Evolutionary conservation across 2,329 filamentous ascomycete genomes (phyloP).

Genomic region (Diplodia intermedia): DNA sequence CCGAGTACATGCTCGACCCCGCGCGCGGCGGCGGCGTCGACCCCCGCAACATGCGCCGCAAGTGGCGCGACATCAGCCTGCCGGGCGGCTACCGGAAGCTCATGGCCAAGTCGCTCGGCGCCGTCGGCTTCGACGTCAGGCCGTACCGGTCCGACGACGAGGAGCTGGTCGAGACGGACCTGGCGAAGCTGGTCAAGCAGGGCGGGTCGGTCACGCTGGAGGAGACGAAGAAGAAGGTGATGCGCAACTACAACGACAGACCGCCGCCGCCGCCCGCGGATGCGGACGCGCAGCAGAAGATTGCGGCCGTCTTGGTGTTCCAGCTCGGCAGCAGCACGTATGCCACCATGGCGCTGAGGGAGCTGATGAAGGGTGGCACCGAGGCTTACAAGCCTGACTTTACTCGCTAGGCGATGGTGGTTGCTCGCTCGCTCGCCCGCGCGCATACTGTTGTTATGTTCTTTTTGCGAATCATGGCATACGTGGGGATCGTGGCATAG

Average conservation of each 20-base stretch:
- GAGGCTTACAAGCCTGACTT: slow-evolving; percentile 68
- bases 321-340: slow-evolving; percentile 81
- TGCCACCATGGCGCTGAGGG: slow-evolving; percentile 81
- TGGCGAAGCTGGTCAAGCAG: slow-evolving; percentile 67
- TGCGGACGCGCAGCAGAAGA: slow-evolving; percentile 52
- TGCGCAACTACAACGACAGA: slow-evolving; percentile 12
- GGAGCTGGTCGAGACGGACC: slow-evolving; percentile 88
- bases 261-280: slow-evolving; percentile 12
- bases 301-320: slow-evolving; percentile 75
- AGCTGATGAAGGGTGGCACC: slow-evolving; percentile 75
- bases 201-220: slow-evolving; percentile 44
- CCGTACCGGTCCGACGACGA: slow-evolving; percentile 57
- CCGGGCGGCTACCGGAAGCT: slow-evolving; percentile 88
- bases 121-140: slow-evolving; percentile 72
- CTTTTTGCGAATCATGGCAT: neutral
- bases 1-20: slow-evolving; percentile 77
- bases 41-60: slow-evolving; percentile 84
- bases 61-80: slow-evolving; percentile 85
- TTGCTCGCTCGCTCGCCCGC: no score
- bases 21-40: slow-evolving; percentile 79
- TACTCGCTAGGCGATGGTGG: slow-evolving; percentile 13
- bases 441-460: no score
- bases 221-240: slow-evolving; percentile 23
- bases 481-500: neutral
- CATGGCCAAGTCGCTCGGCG: slow-evolving; percentile 71